Percentiles rank a stretch among this genome's conserved stretches.
These are phyloP conservation scores for Solanum paucissectum DNA, from an alignment of 257 asterid genomes.

Conservation along the genomic window DNA sequence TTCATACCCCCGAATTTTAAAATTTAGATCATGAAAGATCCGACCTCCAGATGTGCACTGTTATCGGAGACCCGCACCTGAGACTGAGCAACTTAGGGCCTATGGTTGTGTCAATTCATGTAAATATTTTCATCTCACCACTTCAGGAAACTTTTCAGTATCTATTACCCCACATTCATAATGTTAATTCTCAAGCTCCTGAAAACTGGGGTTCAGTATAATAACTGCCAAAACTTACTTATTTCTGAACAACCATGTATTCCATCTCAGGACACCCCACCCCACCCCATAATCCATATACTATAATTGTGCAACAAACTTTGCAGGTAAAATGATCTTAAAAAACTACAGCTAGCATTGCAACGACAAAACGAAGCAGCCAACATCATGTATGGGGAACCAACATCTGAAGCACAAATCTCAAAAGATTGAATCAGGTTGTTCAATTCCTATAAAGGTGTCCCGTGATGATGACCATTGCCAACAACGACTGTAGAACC, in stretches of 20 bases:
- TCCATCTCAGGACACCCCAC: not conserved
- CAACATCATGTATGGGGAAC: not conserved
- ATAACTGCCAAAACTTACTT: not conserved
- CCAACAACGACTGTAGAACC: not conserved
- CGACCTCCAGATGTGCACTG: not conserved
- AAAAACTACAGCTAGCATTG: not conserved
- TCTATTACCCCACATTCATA: not conserved
- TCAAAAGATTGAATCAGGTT: not conserved
- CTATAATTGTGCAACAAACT: not conserved
- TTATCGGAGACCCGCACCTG: not conserved
- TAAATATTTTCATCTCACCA: not conserved
- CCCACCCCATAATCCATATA: not conserved
- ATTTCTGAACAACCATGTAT: not conserved
- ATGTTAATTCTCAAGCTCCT: not conserved
- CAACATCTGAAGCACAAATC: not conserved
- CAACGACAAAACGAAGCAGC: not conserved
- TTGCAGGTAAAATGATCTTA: not conserved
- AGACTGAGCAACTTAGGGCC: not conserved
- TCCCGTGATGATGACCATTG: not conserved
- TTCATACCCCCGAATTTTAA: not conserved
- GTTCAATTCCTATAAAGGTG: not conserved
- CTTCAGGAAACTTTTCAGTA: not conserved
- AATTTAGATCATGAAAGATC: not conserved
- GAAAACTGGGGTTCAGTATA: not conserved
- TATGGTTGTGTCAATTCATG: not conserved